phyloP scores from a whole-genome alignment of 2,329 filamentous ascomycete species.

The Neofusicoccum sp. region DNA sequence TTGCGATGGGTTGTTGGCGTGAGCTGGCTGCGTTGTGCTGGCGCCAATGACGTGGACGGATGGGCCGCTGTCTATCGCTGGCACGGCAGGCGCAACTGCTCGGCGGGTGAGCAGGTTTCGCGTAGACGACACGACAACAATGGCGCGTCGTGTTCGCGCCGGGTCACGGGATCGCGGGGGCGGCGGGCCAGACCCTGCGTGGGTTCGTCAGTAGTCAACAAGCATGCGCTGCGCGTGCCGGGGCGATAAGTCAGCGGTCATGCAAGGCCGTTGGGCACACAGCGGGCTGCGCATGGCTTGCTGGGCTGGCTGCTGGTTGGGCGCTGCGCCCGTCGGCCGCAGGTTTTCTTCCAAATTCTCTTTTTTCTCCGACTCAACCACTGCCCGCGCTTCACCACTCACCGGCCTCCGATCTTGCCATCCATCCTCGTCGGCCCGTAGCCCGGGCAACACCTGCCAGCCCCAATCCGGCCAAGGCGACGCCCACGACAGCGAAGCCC shows the following conservation, averaged over 20 bases:
- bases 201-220: neutral
- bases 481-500: neutral
- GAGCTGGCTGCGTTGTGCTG: no score
- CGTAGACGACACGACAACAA: neutral
- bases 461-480: neutral
- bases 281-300: no score
- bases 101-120: no score
- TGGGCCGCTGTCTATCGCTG: no score
- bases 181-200: conserved; percentile 7
- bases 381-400: neutral
- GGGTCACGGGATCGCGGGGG: no score
- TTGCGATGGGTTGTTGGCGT: no score
- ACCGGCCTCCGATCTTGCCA: neutral
- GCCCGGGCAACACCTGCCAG: neutral
- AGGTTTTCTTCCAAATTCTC: neutral
- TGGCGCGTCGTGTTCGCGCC: no score
- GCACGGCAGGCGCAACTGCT: no score
- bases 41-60: no score
- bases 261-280: conserved; percentile 9
- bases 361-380: neutral
- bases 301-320: neutral
- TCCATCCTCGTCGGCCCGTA: neutral
- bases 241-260: neutral
- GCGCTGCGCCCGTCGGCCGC: neutral
- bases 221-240: neutral